Percentiles rank a stretch among this genome's conserved stretches.
Conservation (phyloP, 73 alveolate species). For the Urostyla sp. region DNA sequence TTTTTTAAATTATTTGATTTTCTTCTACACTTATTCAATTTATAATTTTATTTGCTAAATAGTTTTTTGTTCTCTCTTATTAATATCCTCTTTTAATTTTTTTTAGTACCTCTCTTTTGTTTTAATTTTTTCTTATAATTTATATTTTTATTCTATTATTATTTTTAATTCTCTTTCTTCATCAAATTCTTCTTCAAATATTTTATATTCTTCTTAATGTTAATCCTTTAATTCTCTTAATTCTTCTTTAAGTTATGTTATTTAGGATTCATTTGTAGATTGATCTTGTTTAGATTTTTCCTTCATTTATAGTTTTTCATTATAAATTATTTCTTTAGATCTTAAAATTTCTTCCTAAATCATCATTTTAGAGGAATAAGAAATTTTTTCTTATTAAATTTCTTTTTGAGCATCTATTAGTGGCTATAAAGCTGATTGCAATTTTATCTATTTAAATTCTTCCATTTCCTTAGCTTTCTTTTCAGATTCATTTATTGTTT, state of each 20-base stretch:
- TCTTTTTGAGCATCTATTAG: slow-evolving; percentile 34
- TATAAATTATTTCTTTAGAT: too few species aligned
- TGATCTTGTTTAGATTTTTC: too few species aligned
- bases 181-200: slow-evolving; percentile 53
- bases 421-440: slow-evolving; percentile 53
- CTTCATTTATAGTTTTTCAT: too few species aligned
- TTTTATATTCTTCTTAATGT: slow-evolving; percentile 40
- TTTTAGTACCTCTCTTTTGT: slow-evolving; percentile 7
- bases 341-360: too few species aligned
- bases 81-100: not conserved
- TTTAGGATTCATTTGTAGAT: too few species aligned
- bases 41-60: too few species aligned
- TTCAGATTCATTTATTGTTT: not conserved
- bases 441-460: slow-evolving; percentile 26
- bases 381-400: slow-evolving; percentile 5
- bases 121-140: slow-evolving; percentile 10
- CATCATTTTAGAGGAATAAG: slow-evolving; percentile 11
- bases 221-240: slow-evolving; percentile 23
- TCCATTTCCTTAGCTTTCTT: slow-evolving; percentile 32
- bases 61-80: too few species aligned
- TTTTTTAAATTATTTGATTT: too few species aligned
- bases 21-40: too few species aligned
- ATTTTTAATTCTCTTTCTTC: slow-evolving; percentile 47
- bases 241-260: slow-evolving; percentile 16
- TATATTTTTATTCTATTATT: slow-evolving; percentile 11